Conservation (phyloP, 176 grass and related monocot species). For the Aegilops bicornis region DNA sequence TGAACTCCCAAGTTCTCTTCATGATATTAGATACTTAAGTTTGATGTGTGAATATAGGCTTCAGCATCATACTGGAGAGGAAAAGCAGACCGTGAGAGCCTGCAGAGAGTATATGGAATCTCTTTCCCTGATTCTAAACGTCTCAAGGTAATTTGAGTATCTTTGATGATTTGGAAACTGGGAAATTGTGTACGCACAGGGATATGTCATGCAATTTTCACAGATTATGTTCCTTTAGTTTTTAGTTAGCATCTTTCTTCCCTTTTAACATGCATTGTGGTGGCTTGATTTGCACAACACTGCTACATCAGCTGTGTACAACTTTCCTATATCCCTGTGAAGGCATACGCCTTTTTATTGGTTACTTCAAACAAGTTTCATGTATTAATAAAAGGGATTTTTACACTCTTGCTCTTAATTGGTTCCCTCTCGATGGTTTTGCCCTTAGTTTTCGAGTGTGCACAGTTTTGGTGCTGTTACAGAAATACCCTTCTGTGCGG, state of each 20-base stretch:
- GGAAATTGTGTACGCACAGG: background rate
- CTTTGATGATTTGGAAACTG: background rate
- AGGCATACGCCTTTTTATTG: slow-evolving; percentile 7
- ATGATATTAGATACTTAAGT: slow-evolving; percentile 22
- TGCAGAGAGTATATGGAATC: slow-evolving; percentile 98
- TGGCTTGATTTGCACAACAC: slow-evolving; percentile 4
- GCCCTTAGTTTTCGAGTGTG: background rate
- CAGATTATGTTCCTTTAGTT: background rate
- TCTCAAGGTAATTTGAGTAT: slow-evolving; percentile 66
- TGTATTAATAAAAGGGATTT: background rate
- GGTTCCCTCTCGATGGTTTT: background rate
- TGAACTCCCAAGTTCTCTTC: background rate
- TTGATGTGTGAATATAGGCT: slow-evolving; percentile 55
- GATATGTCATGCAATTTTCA: background rate
- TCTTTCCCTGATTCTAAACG: slow-evolving; percentile 96
- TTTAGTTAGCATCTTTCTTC: background rate
- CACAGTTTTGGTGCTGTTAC: background rate
- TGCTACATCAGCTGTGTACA: background rate
- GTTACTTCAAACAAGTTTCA: background rate
- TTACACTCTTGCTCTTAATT: background rate
- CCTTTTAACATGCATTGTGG: background rate
- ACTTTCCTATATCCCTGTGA: background rate
- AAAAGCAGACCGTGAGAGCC: slow-evolving; percentile 90
- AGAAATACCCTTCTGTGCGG: background rate
- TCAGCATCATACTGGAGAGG: slow-evolving; percentile 98